Conservation (phyloP, 148 eudicot species). For the Selenicereus undatus region DNA sequence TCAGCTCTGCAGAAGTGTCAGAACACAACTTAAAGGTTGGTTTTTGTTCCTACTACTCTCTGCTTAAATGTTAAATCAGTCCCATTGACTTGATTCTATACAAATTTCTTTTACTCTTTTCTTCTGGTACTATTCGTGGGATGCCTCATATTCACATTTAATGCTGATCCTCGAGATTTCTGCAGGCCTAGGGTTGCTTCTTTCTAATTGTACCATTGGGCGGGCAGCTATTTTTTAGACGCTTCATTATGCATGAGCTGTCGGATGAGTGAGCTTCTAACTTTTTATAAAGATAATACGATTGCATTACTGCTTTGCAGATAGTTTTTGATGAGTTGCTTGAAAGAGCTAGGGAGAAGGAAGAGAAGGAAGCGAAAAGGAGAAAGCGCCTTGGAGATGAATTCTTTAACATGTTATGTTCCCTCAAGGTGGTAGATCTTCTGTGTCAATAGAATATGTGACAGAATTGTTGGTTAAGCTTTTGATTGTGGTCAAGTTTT, state of each 20-base stretch:
- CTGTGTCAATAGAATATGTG: not conserved
- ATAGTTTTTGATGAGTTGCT: slow-evolving; percentile 70
- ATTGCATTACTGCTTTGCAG: slow-evolving; percentile 36
- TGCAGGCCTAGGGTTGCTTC: no score
- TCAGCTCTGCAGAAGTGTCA: slow-evolving; percentile 45
- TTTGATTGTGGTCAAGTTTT: not conserved
- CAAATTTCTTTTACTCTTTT: not conserved
- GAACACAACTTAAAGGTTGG: slow-evolving; percentile 71
- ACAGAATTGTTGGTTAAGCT: not conserved
- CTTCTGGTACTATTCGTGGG: not conserved
- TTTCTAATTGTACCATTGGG: no score
- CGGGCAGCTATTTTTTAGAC: no score
- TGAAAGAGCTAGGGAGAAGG: slow-evolving; percentile 69
- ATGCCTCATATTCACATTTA: not conserved
- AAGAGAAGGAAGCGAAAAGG: slow-evolving; percentile 92
- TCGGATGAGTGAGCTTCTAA: slow-evolving; percentile 9
- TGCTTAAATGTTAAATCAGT: not conserved
- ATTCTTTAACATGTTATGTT: slow-evolving; percentile 52
- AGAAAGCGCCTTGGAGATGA: slow-evolving; percentile 80
- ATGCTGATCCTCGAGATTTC: not conserved
- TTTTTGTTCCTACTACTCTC: not conserved
- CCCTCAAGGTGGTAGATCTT: slow-evolving; percentile 56
- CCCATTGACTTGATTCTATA: not conserved
- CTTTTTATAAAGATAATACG: not conserved
- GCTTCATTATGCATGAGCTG: not conserved